phyloP scores from a whole-genome alignment of 2,329 filamentous ascomycete genomes.

The Fusarium coffeatum region DNA sequence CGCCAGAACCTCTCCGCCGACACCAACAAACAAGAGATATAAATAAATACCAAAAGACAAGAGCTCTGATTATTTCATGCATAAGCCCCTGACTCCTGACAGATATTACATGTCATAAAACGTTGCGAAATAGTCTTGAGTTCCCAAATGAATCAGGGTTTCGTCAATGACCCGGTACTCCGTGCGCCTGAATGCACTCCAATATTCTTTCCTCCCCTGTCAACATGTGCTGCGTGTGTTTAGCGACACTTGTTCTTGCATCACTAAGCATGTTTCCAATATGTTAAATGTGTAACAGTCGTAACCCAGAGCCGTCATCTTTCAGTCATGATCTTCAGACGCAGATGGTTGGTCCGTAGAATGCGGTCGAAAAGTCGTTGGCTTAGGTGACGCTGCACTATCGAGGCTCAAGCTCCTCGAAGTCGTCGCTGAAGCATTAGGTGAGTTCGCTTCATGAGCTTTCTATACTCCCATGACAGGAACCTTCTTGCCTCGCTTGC shows the following conservation, averaged over 20 bases:
- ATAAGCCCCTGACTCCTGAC: constrained; percentile 30
- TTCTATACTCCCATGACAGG: constrained; percentile 57
- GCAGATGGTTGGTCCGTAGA: constrained; percentile 35
- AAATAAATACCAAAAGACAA: constrained; percentile 35
- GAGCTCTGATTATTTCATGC: constrained; percentile 16
- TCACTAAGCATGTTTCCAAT: constrained; percentile 23
- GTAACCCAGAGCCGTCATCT: not conserved
- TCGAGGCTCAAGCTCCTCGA: constrained; percentile 27
- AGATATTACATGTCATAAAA: constrained; percentile 42
- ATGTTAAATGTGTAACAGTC: constrained; percentile 11
- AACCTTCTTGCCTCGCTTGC: constrained; percentile 71
- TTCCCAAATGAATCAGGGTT: constrained; percentile 28
- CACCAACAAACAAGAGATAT: constrained; percentile 19
- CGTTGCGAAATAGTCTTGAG: constrained; percentile 31
- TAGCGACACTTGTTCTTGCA: not conserved
- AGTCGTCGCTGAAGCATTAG: constrained; percentile 4
- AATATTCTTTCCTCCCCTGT: constrained; percentile 19
- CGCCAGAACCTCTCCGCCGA: constrained; percentile 9
- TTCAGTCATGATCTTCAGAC: constrained; percentile 30
- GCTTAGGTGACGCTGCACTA: constrained; percentile 22
- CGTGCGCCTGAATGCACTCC: constrained; percentile 44
- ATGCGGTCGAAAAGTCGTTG: constrained; percentile 16
- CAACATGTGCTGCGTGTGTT: not conserved
- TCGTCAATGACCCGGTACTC: constrained; percentile 41
- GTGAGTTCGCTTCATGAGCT: constrained; percentile 21